Conservation (phyloP, 768 basidiomycete genomes). For the Fomitopsis pulvina region DNA sequence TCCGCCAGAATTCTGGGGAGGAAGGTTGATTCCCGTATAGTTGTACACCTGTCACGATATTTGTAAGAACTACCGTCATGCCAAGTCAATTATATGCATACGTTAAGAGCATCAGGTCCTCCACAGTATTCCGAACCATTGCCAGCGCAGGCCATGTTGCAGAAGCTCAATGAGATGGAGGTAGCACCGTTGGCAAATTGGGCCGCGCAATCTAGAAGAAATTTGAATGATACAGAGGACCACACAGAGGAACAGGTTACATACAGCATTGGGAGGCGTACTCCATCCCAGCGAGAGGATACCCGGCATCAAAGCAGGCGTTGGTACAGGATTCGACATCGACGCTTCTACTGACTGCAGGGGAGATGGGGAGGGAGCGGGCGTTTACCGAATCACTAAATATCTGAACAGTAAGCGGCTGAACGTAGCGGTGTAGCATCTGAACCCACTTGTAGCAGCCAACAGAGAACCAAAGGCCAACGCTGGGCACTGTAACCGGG, state of each 20-base stretch:
- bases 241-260: not conserved
- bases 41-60: conserved; percentile 38
- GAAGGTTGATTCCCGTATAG: conserved; percentile 55
- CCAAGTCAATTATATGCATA: conserved; percentile 15
- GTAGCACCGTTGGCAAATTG: conserved; percentile 41
- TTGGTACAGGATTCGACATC: conserved; percentile 53
- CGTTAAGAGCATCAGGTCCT: conserved; percentile 57
- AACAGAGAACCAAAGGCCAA: conserved; percentile 61
- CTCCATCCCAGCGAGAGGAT: conserved; percentile 32
- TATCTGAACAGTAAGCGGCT: not conserved
- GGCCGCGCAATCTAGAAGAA: conserved; percentile 41
- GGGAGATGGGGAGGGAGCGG: conserved; percentile 27
- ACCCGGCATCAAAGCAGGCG: conserved; percentile 53
- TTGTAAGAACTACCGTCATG: not conserved
- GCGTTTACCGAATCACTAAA: conserved; percentile 27
- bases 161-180: conserved; percentile 42
- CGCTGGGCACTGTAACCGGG: conserved; percentile 44
- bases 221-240: conserved; percentile 4
- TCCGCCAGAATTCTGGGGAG: conserved; percentile 15
- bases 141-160: conserved; percentile 62
- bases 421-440: conserved; percentile 3
- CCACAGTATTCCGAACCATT: conserved; percentile 65
- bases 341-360: conserved; percentile 34
- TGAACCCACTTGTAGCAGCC: conserved; percentile 64
- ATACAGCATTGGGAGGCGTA: conserved; percentile 28